A percentile compares a stretch with the other conserved stretches of the same genome.
These are phyloP conservation scores for Triangularia verruculosa DNA, from an alignment of 2,329 filamentous ascomycete species.

Conservation along the genomic window DNA sequence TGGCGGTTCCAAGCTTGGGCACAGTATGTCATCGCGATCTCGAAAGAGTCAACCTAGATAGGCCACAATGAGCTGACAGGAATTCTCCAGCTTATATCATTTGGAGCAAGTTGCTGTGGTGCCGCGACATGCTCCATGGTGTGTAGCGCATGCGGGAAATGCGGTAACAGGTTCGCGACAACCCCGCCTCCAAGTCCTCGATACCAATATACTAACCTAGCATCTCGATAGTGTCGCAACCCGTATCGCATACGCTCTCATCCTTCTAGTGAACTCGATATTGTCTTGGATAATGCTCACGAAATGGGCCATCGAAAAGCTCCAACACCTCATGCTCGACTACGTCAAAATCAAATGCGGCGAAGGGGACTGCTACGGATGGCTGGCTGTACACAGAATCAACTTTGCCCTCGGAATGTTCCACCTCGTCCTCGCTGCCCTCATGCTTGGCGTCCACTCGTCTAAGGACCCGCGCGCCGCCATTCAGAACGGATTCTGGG, in stretches of 20 bases:
- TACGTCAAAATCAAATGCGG: conserved; percentile 95
- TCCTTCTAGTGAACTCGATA: conserved; percentile 95
- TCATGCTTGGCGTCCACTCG: conserved; percentile 81
- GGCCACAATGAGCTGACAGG: not conserved
- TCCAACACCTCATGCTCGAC: conserved; percentile 87
- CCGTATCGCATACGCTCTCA: conserved; percentile 91
- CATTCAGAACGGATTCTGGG: conserved; percentile 98
- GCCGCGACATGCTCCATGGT: conserved; percentile 95
- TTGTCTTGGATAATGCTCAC: conserved; percentile 99
- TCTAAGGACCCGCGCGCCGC: conserved; percentile 84
- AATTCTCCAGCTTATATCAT: conserved; percentile 49
- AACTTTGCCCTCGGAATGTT: conserved; percentile 96
- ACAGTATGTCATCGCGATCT: conserved; percentile 60
- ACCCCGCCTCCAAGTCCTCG: not conserved
- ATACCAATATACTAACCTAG: conserved; percentile 14
- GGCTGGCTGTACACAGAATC: conserved; percentile 94
- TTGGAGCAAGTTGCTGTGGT: conserved; percentile 88
- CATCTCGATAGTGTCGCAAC: conserved; percentile 72
- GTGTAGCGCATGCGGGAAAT: conserved; percentile 93
- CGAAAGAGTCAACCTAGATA: not conserved
- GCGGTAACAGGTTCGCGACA: conserved; percentile 75
- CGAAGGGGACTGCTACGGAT: conserved; percentile 88
- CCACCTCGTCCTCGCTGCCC: conserved; percentile 79
- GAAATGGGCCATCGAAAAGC: conserved; percentile 94
- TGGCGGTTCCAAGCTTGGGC: conserved; percentile 81